Base-by-base conservation (phyloP, 306 rosid genomes). In the Lathyrus sativus region DNA sequence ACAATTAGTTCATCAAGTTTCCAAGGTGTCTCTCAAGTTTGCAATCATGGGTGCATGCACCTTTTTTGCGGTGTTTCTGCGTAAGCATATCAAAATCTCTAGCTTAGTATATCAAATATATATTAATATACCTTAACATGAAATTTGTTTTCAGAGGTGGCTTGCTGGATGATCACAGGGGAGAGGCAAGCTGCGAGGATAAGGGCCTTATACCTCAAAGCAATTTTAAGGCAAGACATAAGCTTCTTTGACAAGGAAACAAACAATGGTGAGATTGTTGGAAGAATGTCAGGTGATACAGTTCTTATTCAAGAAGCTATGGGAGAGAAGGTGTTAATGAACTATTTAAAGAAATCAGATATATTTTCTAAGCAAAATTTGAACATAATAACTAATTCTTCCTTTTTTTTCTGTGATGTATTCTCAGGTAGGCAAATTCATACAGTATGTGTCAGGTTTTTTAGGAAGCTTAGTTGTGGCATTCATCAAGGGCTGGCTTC, bases 221-320 rank as follows among this genome's bases (percentile, higher is more conserved):
- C 97, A 11, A 86, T 88, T 70, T 56, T 91, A 76, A 79, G 93
- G 74, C 97, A 91, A 82, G 97, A 91, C 51, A 77, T 91, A 39
- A 74, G 81, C 37, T 91, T 83, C 80, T 91, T 88, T 37, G 96
- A 91, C 78, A 72, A 67, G 74, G 91, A 88, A 85, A 72, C 85
- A 1, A 91, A 79, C 54, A 65, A 82, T 0, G 97, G 93, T 26
- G 96, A 88, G 67, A 84, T 91, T 67, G 78, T 88, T 19, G 92
- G 79, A 72, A 81, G 95, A 60, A 88, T 91, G 92, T 86, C 95
- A 7, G 97, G 95, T 2, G 95, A 91, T 59, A 88, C 96, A 29
- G 86, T 91, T 38, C 91, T 86, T 56, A 88, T 91, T 76, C 97
- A 88, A 87, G 97, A 86, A 14, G 93, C 97, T 65, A 80, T 83